Evolutionary conservation across 2,329 filamentous ascomycete genomes (phyloP).

Genomic region (Cercospora sojina): DNA sequence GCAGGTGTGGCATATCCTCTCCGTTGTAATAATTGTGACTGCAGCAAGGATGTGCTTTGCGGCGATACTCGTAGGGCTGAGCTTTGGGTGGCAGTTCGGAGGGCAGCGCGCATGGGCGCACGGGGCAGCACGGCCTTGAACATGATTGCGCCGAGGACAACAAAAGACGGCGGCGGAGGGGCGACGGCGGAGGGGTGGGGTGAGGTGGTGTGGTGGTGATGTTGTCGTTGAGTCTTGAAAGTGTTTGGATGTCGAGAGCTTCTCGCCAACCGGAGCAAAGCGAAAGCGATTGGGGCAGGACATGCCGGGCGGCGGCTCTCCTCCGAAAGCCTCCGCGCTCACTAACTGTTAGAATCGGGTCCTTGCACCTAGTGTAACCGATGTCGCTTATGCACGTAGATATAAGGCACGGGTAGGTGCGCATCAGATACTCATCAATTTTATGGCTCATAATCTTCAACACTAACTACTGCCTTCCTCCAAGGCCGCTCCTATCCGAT

Average conservation of each 20-base stretch:
- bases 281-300: not conserved
- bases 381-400: no score
- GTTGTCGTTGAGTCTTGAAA: slow-evolving; percentile 3
- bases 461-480: not conserved
- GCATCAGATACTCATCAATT: no score
- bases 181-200: not conserved
- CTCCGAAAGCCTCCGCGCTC: not conserved
- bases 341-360: no score
- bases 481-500: slow-evolving; percentile 3
- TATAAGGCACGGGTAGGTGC: no score
- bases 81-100: slow-evolving; percentile 25
- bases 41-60: slow-evolving; percentile 46
- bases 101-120: slow-evolving; percentile 28
- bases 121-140: slow-evolving; percentile 30
- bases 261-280: not conserved
- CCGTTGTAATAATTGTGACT: slow-evolving; percentile 54
- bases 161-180: not conserved
- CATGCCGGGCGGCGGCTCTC: not conserved
- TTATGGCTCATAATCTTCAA: no score
- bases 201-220: not conserved
- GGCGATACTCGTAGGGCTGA: slow-evolving; percentile 32
- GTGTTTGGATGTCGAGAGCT: slow-evolving; percentile 4
- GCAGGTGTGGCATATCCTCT: slow-evolving; percentile 58
- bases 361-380: no score
- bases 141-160: slow-evolving; percentile 22